Percentiles rank a stretch among this genome's conserved stretches.
phyloP scores from a whole-genome alignment of 2,329 filamentous ascomycete genomes.

The Eurotiales sp. region DNA sequence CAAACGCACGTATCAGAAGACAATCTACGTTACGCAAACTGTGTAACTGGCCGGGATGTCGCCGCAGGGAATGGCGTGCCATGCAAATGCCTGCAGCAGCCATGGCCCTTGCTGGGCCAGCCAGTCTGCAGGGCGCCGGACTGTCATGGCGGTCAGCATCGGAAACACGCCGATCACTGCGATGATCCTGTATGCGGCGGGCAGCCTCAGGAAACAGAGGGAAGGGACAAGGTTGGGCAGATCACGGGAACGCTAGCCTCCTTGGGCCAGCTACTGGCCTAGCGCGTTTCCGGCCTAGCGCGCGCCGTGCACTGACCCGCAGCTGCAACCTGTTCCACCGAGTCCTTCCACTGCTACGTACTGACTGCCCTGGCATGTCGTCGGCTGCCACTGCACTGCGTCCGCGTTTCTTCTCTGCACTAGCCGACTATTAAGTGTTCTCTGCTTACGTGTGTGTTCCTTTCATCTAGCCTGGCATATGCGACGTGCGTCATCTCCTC shows the following conservation, averaged over 20 bases:
- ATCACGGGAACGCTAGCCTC: constrained; percentile 30
- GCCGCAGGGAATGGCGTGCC: not conserved
- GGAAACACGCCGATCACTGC: constrained; percentile 14
- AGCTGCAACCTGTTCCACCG: too few relatives aligned
- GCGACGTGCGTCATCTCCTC: constrained; percentile 31
- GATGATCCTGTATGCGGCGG: too few relatives aligned
- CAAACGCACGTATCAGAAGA: not conserved
- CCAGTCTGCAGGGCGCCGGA: too few relatives aligned
- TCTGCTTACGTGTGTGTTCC: not conserved
- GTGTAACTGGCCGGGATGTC: not conserved
- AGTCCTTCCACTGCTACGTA: not conserved
- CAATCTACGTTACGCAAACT: constrained; percentile 1
- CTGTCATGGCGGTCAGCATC: constrained; percentile 2
- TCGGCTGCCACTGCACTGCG: too few relatives aligned
- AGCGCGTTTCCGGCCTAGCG: constrained; percentile 28
- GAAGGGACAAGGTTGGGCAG: too few relatives aligned
- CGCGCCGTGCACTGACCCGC: not conserved
- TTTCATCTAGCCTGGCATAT: constrained; percentile 28
- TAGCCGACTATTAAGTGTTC: not conserved
- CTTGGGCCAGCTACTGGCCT: constrained; percentile 21
- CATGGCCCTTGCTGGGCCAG: too few relatives aligned
- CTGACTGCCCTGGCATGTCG: too few relatives aligned
- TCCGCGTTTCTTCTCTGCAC: constrained; percentile 3
- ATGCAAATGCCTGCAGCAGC: too few relatives aligned
- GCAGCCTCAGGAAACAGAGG: too few relatives aligned